Conservation (phyloP, 495 filamentous ascomycete species). For the Hyphodiscus hymeniophilus region DNA sequence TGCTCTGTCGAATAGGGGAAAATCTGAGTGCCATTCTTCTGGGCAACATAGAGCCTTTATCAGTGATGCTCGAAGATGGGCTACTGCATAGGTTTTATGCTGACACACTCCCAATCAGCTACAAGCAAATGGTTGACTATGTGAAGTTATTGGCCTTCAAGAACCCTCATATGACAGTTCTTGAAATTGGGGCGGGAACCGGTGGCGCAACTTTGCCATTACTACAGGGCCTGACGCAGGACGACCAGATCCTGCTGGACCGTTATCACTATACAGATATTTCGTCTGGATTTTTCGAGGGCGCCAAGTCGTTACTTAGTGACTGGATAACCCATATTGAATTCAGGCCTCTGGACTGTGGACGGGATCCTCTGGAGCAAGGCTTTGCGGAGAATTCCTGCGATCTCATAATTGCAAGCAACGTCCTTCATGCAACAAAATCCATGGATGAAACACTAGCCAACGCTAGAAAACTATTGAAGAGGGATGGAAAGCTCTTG, state of each 20-base stretch:
- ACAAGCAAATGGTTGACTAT: background rate
- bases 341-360: conserved; percentile 36
- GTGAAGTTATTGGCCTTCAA: conserved; percentile 21
- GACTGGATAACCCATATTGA: conserved; percentile 3
- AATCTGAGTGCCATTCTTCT: conserved; percentile 6
- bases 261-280: conserved; percentile 45
- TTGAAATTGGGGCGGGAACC: conserved; percentile 42
- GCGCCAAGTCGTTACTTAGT: conserved; percentile 11
- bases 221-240: background rate
- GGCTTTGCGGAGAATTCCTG: conserved; percentile 38
- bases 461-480: conserved; percentile 31
- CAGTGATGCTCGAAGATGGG: conserved; percentile 4
- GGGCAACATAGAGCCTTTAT: conserved; percentile 12
- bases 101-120: background rate
- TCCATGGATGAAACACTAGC: conserved; percentile 37
- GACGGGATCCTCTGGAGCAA: conserved; percentile 33
- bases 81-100: conserved; percentile 2
- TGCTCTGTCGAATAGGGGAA: background rate
- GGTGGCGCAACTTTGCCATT: conserved; percentile 31
- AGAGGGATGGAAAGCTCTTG: conserved; percentile 13
- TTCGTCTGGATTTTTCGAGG: conserved; percentile 42
- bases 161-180: conserved; percentile 30
- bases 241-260: background rate
- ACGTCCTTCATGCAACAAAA: conserved; percentile 43
- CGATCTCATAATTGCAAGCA: conserved; percentile 43